Evolutionary conservation across 2,329 filamentous ascomycete species (phyloP).

Genomic region (Scedosporium minutisporum): DNA sequence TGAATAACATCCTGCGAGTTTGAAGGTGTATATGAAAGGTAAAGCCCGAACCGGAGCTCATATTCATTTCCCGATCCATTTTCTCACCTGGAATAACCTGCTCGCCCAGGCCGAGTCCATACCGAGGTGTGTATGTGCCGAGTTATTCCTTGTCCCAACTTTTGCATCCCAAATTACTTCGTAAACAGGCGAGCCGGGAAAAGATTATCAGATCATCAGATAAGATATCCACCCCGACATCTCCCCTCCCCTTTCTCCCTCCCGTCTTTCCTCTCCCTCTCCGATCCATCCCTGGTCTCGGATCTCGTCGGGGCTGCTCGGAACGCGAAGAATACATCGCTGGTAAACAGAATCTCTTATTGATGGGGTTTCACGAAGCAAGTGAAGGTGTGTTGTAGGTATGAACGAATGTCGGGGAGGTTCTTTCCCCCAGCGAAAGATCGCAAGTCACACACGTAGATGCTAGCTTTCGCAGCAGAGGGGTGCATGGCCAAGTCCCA

Average conservation of each 20-base stretch:
- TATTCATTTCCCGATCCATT: not conserved
- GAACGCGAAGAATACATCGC: not conserved
- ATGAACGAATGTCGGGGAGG: too few relatives aligned
- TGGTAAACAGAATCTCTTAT: not conserved
- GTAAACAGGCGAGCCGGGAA: not conserved
- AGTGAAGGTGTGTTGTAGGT: not conserved
- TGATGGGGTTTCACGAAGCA: not conserved
- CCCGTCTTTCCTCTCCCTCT: not conserved
- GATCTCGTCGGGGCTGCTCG: not conserved
- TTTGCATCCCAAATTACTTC: not conserved
- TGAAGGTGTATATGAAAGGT: not conserved
- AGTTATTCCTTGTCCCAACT: too few relatives aligned
- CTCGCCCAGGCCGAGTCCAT: not conserved
- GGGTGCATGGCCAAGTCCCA: not conserved
- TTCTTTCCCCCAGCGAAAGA: too few relatives aligned
- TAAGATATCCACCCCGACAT: constrained; percentile 2
- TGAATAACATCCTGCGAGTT: not conserved
- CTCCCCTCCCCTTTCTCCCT: constrained; percentile 3
- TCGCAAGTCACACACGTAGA: too few relatives aligned
- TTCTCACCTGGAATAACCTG: not conserved
- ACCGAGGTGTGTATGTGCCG: not conserved
- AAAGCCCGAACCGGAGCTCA: not conserved
- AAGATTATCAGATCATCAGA: constrained; percentile 3
- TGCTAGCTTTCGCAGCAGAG: too few relatives aligned
- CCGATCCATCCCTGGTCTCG: not conserved